phyloP scores from a whole-genome alignment of 2,329 filamentous ascomycete genomes.

The Sporothrix dimorphospora region DNA sequence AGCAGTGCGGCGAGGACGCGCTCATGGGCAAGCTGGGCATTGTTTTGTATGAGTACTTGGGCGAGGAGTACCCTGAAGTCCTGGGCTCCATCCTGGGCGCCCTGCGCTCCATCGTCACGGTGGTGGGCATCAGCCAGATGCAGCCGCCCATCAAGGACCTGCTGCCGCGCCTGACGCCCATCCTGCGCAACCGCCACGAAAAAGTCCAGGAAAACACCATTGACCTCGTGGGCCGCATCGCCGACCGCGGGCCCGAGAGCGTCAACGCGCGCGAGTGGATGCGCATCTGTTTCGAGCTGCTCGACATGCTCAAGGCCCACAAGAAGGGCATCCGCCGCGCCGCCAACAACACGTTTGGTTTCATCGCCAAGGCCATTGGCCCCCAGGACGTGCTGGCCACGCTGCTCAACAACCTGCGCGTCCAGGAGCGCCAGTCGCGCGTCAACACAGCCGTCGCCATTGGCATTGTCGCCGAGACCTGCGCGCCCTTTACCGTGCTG shows the following conservation, averaged over 20 bases:
- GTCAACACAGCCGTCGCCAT: slow-evolving; percentile 99
- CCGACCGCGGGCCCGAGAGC: slow-evolving; percentile 92
- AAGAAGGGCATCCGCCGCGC: slow-evolving; percentile 98
- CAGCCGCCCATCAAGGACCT: slow-evolving; percentile 97
- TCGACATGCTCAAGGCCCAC: slow-evolving; percentile 99
- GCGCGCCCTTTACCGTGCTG: slow-evolving; percentile 97
- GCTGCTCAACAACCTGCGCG: slow-evolving; percentile 91
- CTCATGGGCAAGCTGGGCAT: slow-evolving; percentile 94
- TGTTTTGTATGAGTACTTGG: slow-evolving; percentile 95
- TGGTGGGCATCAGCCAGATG: slow-evolving; percentile 97
- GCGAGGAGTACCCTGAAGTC: slow-evolving; percentile 98
- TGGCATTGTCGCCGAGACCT: slow-evolving; percentile 97
- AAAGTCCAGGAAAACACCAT: slow-evolving; percentile 99
- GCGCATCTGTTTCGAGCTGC: slow-evolving; percentile 97
- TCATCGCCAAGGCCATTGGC: slow-evolving; percentile 98
- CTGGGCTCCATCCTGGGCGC: slow-evolving; percentile 95
- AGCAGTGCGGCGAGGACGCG: slow-evolving; percentile 94
- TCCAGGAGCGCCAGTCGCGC: slow-evolving; percentile 96
- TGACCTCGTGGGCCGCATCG: slow-evolving; percentile 95
- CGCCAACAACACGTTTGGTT: slow-evolving; percentile 99
- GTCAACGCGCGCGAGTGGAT: slow-evolving; percentile 99
- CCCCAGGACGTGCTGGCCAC: slow-evolving; percentile 96
- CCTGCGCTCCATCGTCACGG: slow-evolving; percentile 92
- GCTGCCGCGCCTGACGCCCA: slow-evolving; percentile 92
- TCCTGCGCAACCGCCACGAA: slow-evolving; percentile 95